Conservation (phyloP, 148 eudicot species). For the Selenicereus undatus region DNA sequence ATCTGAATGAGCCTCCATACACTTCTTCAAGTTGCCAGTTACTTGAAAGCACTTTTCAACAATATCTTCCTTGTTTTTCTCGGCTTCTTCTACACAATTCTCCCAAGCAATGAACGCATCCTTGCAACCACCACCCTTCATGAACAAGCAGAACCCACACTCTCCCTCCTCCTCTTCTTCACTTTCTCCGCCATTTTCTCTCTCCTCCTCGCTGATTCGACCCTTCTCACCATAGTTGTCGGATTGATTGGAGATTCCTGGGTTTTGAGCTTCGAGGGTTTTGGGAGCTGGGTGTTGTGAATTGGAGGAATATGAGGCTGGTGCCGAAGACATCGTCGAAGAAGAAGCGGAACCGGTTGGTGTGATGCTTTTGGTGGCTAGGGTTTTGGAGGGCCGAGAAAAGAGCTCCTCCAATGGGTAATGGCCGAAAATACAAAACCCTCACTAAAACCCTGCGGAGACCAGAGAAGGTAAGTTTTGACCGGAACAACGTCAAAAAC, state of each 20-base stretch:
- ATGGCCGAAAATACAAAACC: conserved; percentile 27
- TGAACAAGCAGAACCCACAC: conserved; percentile 65
- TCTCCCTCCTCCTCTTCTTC: conserved; percentile 50
- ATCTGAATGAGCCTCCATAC: conserved; percentile 56
- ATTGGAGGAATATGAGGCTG: conserved; percentile 14
- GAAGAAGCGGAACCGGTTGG: background rate
- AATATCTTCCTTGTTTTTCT: conserved; percentile 44
- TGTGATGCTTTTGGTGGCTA: background rate
- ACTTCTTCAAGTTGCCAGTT: conserved; percentile 45
- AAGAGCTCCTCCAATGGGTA: conserved; percentile 10
- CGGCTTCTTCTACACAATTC: conserved; percentile 44
- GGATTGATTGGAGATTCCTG: conserved; percentile 24
- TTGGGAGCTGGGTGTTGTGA: conserved; percentile 32
- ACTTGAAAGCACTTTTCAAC: conserved; percentile 49
- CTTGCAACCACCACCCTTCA: conserved; percentile 67
- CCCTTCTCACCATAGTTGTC: conserved; percentile 18
- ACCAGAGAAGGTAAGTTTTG: background rate
- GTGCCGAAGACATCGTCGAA: conserved; percentile 17
- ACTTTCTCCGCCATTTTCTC: conserved; percentile 20
- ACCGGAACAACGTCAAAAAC: background rate
- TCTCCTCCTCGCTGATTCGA: conserved; percentile 3
- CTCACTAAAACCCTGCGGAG: conserved; percentile 23
- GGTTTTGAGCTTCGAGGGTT: conserved; percentile 11
- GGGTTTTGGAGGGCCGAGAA: conserved; percentile 27
- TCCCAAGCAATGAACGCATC: conserved; percentile 53